Conservation (phyloP, 2,329 filamentous ascomycete genomes). For the Gliomastix tumulicola region DNA sequence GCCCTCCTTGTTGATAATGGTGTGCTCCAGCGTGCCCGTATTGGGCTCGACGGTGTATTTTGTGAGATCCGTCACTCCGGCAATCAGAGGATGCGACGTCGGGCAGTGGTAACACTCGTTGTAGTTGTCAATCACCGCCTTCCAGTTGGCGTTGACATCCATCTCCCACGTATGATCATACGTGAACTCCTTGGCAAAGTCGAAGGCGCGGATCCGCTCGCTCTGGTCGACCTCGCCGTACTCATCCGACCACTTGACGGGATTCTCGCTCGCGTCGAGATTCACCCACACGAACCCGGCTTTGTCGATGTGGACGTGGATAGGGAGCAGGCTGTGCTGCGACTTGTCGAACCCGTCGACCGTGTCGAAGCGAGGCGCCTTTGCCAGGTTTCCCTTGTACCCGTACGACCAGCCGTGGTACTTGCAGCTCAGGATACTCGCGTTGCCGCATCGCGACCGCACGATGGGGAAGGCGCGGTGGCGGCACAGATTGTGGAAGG, state of each 20-base stretch:
- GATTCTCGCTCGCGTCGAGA: conserved; percentile 40
- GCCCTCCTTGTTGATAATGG: conserved; percentile 35
- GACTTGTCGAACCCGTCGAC: conserved; percentile 47
- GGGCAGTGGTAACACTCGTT: conserved; percentile 61
- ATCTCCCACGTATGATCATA: conserved; percentile 53
- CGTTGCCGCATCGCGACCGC: conserved; percentile 36
- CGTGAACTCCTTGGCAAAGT: conserved; percentile 42
- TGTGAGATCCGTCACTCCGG: conserved; percentile 47
- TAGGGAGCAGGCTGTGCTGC: conserved; percentile 47
- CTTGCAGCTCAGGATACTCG: conserved; percentile 44
- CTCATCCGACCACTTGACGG: conserved; percentile 43
- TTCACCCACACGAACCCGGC: conserved; percentile 54
- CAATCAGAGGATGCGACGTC: conserved; percentile 50
- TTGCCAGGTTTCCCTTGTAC: conserved; percentile 47
- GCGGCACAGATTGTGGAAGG: conserved; percentile 56
- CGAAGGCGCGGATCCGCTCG: conserved; percentile 32
- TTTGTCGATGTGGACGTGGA: conserved; percentile 44
- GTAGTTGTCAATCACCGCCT: conserved; percentile 52
- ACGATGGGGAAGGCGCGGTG: conserved; percentile 55
- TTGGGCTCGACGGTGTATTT: conserved; percentile 45
- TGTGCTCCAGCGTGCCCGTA: conserved; percentile 42
- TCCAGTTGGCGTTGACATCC: conserved; percentile 52
- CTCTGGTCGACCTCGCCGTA: conserved; percentile 39
- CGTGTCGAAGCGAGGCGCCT: conserved; percentile 51
- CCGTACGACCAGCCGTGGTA: conserved; percentile 58